A percentile compares a stretch with the other conserved stretches of the same genome.
Conservation (phyloP, 352 stramenopile genomes). For the Phytopythium mirpurense region DNA sequence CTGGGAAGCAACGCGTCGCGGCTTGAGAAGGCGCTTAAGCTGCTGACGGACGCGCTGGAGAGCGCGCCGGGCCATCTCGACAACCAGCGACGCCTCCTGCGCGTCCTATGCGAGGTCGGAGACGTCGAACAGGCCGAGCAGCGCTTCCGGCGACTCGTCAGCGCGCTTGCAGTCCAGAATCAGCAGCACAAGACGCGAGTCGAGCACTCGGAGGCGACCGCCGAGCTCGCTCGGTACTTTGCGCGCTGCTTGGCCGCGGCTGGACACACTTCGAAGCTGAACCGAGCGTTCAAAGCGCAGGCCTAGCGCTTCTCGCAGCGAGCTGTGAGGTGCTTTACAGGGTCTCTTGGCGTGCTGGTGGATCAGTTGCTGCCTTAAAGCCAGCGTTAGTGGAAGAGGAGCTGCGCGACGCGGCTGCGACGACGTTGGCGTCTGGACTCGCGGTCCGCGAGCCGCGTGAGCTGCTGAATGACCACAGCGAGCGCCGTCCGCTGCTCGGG, state of each 20-base stretch:
- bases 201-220: background rate
- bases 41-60: background rate
- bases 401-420: background rate
- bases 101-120: background rate
- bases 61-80: background rate
- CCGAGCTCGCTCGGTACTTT: background rate
- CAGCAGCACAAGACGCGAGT: background rate
- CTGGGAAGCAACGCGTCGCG: no score
- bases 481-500: conserved; percentile 23
- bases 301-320: background rate
- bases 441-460: conserved; percentile 21
- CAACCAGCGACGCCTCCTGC: background rate
- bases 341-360: no score
- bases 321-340: background rate
- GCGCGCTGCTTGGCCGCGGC: background rate
- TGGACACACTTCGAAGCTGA: background rate
- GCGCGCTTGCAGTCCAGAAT: background rate
- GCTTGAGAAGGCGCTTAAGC: background rate
- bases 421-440: conserved; percentile 15
- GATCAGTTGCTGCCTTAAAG: no score
- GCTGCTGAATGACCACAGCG: conserved; percentile 23
- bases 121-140: background rate
- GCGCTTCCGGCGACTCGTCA: background rate
- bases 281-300: no score
- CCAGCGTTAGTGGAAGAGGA: background rate